These are phyloP conservation scores for Pseudomonodictys pantanalensis DNA, from an alignment of 495 filamentous ascomycete genomes.

Conservation along the genomic window DNA sequence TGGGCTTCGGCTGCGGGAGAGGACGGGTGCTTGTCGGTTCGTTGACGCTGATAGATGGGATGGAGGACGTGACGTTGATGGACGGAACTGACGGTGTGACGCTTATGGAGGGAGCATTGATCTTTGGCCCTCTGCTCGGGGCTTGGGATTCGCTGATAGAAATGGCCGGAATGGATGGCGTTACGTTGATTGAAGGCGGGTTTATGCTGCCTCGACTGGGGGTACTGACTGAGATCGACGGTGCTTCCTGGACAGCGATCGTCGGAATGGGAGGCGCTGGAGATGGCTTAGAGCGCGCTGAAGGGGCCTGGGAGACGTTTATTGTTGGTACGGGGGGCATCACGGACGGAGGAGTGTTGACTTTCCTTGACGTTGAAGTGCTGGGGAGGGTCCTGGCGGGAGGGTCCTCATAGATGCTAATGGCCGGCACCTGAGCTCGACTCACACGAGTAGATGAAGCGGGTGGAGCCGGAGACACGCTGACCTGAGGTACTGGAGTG, in stretches of 20 bases:
- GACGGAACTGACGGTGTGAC: constrained; percentile 20
- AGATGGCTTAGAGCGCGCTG: constrained; percentile 32
- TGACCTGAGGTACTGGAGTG: constrained; percentile 16
- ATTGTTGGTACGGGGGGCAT: constrained; percentile 36
- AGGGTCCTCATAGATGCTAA: constrained; percentile 23
- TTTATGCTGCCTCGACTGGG: constrained; percentile 13
- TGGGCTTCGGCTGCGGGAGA: constrained; percentile 45
- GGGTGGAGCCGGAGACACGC: constrained; percentile 1
- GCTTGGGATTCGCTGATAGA: not conserved
- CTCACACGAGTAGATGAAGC: constrained; percentile 17
- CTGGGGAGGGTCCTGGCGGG: constrained; percentile 21
- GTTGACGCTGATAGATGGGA: constrained; percentile 17
- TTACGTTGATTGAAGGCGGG: constrained; percentile 10
- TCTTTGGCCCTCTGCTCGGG: constrained; percentile 9
- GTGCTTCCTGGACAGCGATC: constrained; percentile 55
- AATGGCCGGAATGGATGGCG: constrained; percentile 25
- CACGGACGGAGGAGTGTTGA: constrained; percentile 23
- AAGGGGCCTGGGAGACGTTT: constrained; percentile 38
- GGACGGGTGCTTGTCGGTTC: constrained; percentile 31
- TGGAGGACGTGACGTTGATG: constrained; percentile 18
- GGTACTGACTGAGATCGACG: constrained; percentile 42
- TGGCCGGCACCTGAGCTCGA: constrained; percentile 16
- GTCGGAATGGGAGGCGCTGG: constrained; percentile 46
- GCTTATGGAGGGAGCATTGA: constrained; percentile 13
- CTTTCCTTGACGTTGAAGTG: constrained; percentile 23